Evolutionary conservation across 345 rosid genomes (phyloP).

Genomic region (Eucalyptus polyanthemos): DNA sequence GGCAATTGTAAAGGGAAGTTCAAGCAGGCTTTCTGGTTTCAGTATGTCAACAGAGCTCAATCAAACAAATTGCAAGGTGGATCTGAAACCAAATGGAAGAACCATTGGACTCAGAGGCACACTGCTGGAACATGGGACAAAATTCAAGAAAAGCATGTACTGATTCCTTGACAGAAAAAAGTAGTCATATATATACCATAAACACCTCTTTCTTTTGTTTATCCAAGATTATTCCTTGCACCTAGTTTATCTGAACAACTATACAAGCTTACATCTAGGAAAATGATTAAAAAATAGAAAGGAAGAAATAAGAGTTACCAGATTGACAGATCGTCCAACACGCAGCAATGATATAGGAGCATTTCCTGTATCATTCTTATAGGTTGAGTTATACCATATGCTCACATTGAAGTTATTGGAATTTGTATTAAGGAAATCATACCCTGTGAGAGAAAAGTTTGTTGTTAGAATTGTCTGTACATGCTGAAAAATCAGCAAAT

Average conservation of each 20-base stretch:
- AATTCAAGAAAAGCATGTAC: neutral
- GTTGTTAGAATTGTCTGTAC: neutral
- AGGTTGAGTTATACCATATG: slow-evolving; percentile 79
- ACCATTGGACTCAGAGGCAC: neutral
- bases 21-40: neutral
- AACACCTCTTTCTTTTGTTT: neutral
- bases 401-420: slow-evolving; percentile 42
- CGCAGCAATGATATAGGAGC: slow-evolving; percentile 23
- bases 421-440: slow-evolving; percentile 68
- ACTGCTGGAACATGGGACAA: neutral
- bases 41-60: neutral
- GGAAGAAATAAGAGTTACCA: slow-evolving; percentile 32
- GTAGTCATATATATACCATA: neutral
- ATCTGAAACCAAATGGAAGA: neutral
- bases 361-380: slow-evolving; percentile 5
- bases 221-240: neutral
- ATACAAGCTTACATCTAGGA: neutral
- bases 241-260: neutral
- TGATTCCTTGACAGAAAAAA: neutral
- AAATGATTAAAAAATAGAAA: neutral
- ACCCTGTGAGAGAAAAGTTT: neutral
- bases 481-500: neutral
- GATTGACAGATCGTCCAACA: slow-evolving; percentile 67
- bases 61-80: neutral
- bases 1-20: neutral